A percentile compares a stretch with the other conserved stretches of the same genome.
Conservation (phyloP, 1,284 basidiomycete genomes). For the Microbotryum intermedium region DNA sequence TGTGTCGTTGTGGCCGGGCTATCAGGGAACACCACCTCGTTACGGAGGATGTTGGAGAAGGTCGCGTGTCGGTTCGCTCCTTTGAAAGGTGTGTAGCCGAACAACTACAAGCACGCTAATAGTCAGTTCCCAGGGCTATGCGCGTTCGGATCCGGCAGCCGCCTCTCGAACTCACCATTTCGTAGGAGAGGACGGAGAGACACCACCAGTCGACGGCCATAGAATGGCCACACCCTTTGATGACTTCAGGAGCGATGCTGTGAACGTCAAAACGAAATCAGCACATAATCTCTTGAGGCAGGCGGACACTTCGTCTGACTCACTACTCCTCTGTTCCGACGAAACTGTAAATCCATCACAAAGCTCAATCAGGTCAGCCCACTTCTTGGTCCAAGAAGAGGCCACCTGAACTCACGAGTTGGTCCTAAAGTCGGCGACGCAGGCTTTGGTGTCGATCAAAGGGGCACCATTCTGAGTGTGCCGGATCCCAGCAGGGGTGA, state of each 20-base stretch:
- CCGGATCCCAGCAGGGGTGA: slow-evolving; percentile 81
- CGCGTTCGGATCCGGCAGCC: no score
- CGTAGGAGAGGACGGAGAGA: not conserved
- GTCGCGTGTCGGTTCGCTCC: slow-evolving; percentile 88
- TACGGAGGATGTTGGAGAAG: slow-evolving; percentile 86
- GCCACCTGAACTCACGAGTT: slow-evolving; percentile 61
- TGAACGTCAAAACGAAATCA: not conserved
- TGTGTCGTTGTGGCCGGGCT: slow-evolving; percentile 71
- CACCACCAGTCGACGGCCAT: slow-evolving; percentile 95
- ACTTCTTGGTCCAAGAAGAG: slow-evolving; percentile 4
- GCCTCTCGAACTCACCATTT: no score
- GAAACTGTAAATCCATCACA: not conserved
- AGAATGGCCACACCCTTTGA: slow-evolving; percentile 93
- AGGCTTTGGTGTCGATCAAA: slow-evolving; percentile 90
- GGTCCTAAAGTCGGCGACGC: slow-evolving; percentile 94
- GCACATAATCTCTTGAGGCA: not conserved
- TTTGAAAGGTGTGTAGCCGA: slow-evolving; percentile 94
- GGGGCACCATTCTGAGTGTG: slow-evolving; percentile 86
- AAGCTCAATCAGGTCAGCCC: no score
- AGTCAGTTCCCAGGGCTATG: no score
- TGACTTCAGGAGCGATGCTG: slow-evolving; percentile 50
- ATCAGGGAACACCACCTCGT: slow-evolving; percentile 83
- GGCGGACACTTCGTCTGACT: not conserved
- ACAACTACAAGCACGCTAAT: slow-evolving; percentile 50
- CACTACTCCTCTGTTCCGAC: slow-evolving; percentile 86